Base-by-base conservation (phyloP, 495 filamentous ascomycete genomes). In the Xylaria scruposa region DNA sequence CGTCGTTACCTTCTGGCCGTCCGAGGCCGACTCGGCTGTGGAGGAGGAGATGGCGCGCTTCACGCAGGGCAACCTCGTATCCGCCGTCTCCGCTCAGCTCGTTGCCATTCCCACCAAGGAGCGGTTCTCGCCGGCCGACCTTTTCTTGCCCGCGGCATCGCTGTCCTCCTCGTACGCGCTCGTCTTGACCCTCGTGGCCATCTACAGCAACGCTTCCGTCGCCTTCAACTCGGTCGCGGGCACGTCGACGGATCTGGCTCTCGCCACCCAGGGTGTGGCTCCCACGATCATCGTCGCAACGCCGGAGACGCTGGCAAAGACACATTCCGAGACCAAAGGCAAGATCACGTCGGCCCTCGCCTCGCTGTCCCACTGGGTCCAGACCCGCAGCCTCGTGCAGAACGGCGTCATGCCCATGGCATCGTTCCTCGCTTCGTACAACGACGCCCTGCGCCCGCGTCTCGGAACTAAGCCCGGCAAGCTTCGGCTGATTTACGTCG, bases 201-300 rank as follows among this genome's bases (percentile, higher is more conserved):
- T 99, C 6, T 95, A 87, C 80, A 91, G 89, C 29, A 94, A 95
- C 76, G 88, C 93, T 46, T 94, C 94, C 0, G 85, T 98, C 24
- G 96, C 95, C 33, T 88, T 99, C 72, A 98, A 93, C 77, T 94
- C 94, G 2, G 94, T 96, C 26, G 92, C 93, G 42, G 89, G 92
- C 9, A 84, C 86, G 31, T 86, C 86, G 40, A 86, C 91, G 3
- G 90, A 96, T 78, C 86, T 97, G 40, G 84, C 85, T 46, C 76
- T 93, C 38, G 93, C 94, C 15, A 91, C 92, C 13, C 85, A 88
- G 62, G 88, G 88, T 33, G 86, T 97, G 31, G 87, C 90, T 10
- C 97, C 96, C 12, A 98, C 94, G 17, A 85, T 98, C 70, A 85
- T 98, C 54, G 88, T 97, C 51, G 90, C 92, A 2, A 93, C 93